A percentile compares a stretch with the other conserved stretches of the same genome.
Evolutionary conservation across 495 filamentous ascomycete genomes (phyloP).

Genomic region (Talaromyces adpressus): DNA sequence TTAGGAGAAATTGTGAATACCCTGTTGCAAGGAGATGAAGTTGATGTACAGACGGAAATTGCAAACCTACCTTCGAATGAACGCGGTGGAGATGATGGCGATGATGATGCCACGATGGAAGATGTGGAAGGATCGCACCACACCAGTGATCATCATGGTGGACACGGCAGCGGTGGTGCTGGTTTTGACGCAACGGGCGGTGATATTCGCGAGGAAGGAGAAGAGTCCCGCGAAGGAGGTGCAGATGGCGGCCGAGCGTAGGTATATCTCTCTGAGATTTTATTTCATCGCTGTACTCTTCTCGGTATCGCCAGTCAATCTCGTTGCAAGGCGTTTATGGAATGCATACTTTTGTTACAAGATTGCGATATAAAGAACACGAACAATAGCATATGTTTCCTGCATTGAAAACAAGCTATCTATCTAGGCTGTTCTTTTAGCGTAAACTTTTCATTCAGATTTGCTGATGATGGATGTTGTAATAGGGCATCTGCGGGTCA

Average conservation of each 20-base stretch:
- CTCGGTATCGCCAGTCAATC: neutral
- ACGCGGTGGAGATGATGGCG: slow-evolving; percentile 38
- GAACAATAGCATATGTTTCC: neutral
- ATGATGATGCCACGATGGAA: slow-evolving; percentile 78
- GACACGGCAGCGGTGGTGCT: slow-evolving; percentile 63
- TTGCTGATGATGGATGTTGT: slow-evolving; percentile 14
- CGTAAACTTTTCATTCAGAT: slow-evolving; percentile 9
- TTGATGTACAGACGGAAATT: slow-evolving; percentile 74
- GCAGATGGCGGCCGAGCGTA: slow-evolving; percentile 98
- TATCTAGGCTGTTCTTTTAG: slow-evolving; percentile 3
- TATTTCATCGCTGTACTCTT: neutral
- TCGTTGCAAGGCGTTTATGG: slow-evolving; percentile 9
- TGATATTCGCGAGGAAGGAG: slow-evolving; percentile 84
- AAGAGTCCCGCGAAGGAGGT: slow-evolving; percentile 80
- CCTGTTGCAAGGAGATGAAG: slow-evolving; percentile 82
- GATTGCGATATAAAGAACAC: neutral
- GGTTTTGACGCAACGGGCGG: slow-evolving; percentile 82
- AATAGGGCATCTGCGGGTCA: slow-evolving; percentile 29
- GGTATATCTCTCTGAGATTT: slow-evolving; percentile 53
- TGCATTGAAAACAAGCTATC: neutral
- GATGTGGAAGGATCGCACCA: slow-evolving; percentile 63
- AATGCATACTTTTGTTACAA: slow-evolving; percentile 4
- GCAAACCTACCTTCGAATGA: slow-evolving; percentile 45
- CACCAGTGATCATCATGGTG: slow-evolving; percentile 46
- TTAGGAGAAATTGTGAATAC: slow-evolving; percentile 79